Base-by-base conservation (phyloP, 148 eudicot species). In the Dianthus caryophyllus region DNA sequence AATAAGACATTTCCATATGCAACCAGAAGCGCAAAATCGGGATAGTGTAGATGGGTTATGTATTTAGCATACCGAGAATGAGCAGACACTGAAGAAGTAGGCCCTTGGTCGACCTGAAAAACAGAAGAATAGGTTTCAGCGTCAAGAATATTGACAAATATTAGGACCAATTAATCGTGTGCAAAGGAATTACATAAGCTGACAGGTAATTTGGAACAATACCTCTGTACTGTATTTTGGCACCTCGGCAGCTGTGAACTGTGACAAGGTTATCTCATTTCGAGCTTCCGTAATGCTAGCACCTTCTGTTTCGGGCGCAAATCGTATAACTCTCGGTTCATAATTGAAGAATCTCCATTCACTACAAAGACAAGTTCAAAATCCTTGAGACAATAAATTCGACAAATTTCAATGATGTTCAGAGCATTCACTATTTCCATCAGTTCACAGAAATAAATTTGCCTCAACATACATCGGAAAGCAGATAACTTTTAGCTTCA, bases 301-400 rank as follows among this genome's bases (percentile, higher is more conserved):
- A 71, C 50, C 46, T 71, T 68, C 83, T 60, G 68, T 76, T 76
- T 90, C 82, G 47, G 77, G 75, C 55, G 82, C 81, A 81, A 94
- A 90, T 27, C 78, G 80, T 25, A 94, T 27, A 21, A 53, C 66
- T 71, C 85, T 79, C 43, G 96, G 82, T 38, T 63, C 77, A 69
- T 90, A 88, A 61, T 75, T 80, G 53, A 90, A 85, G 69, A 79
- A 71, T 57, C 80, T 83, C 97, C 98, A 90, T 73, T 93, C 88
- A 53, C 97, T 93, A 78, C 77, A 71, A 5, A 38, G 36, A 71
- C 75, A 70, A 56, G 17, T 57, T 22, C 36, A 36, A 60, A 20
- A 20, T 20, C 33, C 71, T 53, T 31, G 56, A 60, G 46, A 17
- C 9, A 60, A 36, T 33, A 15, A 18, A 31, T 43, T 65, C 75